Conservation (phyloP, 495 filamentous ascomycete species). For the Mytilinidion resinicola region DNA sequence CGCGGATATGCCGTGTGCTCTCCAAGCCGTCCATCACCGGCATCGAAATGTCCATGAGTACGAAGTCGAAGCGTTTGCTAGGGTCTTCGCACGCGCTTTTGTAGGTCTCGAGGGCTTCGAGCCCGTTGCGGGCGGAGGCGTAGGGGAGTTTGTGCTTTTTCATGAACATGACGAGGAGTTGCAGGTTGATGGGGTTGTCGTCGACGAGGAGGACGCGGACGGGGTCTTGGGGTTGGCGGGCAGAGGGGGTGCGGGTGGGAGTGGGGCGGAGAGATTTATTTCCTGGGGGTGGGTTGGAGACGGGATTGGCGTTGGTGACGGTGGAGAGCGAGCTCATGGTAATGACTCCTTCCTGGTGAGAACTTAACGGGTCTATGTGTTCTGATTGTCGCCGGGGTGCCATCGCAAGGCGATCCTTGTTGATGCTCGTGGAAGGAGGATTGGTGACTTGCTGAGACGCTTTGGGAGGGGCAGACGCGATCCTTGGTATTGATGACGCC, state of each 20-base stretch:
- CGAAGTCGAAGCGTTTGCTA: constrained; percentile 9
- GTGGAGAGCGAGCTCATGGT: too few relatives aligned
- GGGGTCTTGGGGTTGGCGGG: not conserved
- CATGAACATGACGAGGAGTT: constrained; percentile 21
- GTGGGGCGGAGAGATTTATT: too few relatives aligned
- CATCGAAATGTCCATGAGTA: constrained; percentile 31
- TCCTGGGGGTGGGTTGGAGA: too few relatives aligned
- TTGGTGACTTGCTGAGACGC: too few relatives aligned
- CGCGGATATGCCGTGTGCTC: constrained; percentile 16
- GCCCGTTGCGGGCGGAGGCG: constrained; percentile 25
- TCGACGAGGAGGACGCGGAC: constrained; percentile 16
- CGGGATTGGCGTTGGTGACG: too few relatives aligned
- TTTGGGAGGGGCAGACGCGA: too few relatives aligned
- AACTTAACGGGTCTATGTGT: too few relatives aligned
- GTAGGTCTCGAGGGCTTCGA: constrained; percentile 24
- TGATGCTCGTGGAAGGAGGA: too few relatives aligned
- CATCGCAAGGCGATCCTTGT: too few relatives aligned
- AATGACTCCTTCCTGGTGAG: too few relatives aligned
- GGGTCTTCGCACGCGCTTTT: not conserved
- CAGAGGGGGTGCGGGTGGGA: not conserved
- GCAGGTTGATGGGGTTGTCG: constrained; percentile 21
- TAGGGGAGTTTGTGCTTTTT: constrained; percentile 11
- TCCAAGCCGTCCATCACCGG: constrained; percentile 30
- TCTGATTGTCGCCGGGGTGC: too few relatives aligned
- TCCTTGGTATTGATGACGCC: too few relatives aligned